phyloP scores from a whole-genome alignment of 345 rosid species.

The Raphanus sativus region DNA sequence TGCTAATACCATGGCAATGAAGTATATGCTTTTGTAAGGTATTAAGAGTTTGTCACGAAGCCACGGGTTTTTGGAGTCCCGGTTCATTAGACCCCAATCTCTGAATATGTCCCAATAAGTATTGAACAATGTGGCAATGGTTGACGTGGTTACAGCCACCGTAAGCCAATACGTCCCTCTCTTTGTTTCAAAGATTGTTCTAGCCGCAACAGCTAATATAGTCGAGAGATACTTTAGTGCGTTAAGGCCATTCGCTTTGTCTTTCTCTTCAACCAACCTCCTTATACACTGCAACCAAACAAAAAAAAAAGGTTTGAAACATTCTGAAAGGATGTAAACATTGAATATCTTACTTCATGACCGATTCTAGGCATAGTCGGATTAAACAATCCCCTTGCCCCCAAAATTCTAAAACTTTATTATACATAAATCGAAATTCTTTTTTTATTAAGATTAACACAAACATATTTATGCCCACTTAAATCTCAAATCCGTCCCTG shows the following conservation, averaged over 20 bases:
- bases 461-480: no score
- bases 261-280: conserved; percentile 61
- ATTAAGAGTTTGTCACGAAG: conserved; percentile 73
- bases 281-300: conserved; percentile 51
- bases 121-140: conserved; percentile 48
- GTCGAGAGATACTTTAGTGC: conserved; percentile 62
- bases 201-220: conserved; percentile 53
- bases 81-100: conserved; percentile 76
- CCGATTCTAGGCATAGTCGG: no score
- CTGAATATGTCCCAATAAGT: conserved; percentile 73
- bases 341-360: neutral
- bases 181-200: conserved; percentile 43
- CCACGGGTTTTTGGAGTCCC: conserved; percentile 68
- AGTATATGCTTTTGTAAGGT: conserved; percentile 59
- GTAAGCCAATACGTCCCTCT: conserved; percentile 43
- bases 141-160: conserved; percentile 53
- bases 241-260: conserved; percentile 45
- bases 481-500: no score
- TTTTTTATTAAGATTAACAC: no score
- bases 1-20: conserved; percentile 57
- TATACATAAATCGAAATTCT: no score
- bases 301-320: neutral
- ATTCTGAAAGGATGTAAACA: neutral
- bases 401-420: no score
- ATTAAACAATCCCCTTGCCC: no score